These are phyloP conservation scores for Clonostachys rhizophaga DNA, from an alignment of 2,329 filamentous ascomycete genomes.

Conservation along the genomic window DNA sequence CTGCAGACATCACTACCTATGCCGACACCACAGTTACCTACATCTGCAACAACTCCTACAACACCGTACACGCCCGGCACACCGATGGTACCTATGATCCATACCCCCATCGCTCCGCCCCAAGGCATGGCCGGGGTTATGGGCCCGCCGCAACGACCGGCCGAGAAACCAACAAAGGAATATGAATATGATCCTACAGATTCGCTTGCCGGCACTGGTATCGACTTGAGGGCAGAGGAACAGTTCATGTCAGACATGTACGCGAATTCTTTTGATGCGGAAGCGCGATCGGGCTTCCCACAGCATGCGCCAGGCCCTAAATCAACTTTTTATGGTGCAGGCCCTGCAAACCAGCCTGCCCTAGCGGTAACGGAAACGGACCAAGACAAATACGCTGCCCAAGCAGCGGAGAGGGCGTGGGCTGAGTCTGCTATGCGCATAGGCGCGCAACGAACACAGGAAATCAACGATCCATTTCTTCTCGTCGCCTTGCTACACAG, in stretches of 20 bases:
- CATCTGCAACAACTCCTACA: conserved; percentile 1
- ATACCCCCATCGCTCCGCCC: conserved; percentile 8
- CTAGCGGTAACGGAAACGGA: conserved; percentile 35
- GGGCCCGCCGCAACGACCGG: conserved; percentile 56
- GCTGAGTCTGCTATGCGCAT: conserved; percentile 58
- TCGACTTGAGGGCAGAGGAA: conserved; percentile 83
- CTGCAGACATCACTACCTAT: conserved; percentile 4
- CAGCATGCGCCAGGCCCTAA: conserved; percentile 49
- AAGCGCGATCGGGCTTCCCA: conserved; percentile 45
- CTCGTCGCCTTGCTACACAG: conserved; percentile 56
- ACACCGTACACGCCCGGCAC: no score
- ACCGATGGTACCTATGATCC: no score
- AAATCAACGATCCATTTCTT: conserved; percentile 71
- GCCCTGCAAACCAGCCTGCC: conserved; percentile 60
- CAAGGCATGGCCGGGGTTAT: conserved; percentile 30
- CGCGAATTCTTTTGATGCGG: conserved; percentile 41
- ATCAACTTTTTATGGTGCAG: conserved; percentile 58
- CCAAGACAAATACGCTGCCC: conserved; percentile 62
- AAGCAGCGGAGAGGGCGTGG: conserved; percentile 62
- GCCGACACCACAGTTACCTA: conserved; percentile 3
- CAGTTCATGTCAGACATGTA: conserved; percentile 70
- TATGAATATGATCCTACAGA: conserved; percentile 74
- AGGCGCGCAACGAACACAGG: conserved; percentile 58
- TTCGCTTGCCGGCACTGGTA: conserved; percentile 77
- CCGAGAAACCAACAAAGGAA: conserved; percentile 58